These are phyloP conservation scores for Pancytospora epiphaga DNA, from an alignment of 371 early-diverging fungal genomes.

Conservation along the genomic window DNA sequence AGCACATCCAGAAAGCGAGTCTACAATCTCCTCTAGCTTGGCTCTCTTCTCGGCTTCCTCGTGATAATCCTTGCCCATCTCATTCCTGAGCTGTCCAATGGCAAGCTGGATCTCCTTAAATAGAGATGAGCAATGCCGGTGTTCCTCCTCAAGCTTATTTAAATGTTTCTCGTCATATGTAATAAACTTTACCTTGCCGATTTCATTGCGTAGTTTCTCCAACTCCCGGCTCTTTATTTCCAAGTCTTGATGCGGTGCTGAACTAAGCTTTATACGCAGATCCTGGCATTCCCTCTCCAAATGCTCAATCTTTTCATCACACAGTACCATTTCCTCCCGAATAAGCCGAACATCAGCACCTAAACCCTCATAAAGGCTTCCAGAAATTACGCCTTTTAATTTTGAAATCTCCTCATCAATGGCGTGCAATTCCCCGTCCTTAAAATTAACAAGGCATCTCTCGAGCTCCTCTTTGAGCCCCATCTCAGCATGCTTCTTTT, in stretches of 20 bases:
- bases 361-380: background rate
- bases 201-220: conserved; percentile 2
- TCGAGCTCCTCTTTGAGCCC: background rate
- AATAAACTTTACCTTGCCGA: conserved; percentile 11
- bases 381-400: conserved; percentile 15
- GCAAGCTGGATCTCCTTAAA: conserved; percentile 25
- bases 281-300: conserved; percentile 47
- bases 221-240: conserved; percentile 6
- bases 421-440: background rate
- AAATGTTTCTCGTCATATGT: conserved; percentile 19
- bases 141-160: conserved; percentile 15
- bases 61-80: conserved; percentile 47
- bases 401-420: conserved; percentile 12
- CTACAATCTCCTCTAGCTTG: conserved; percentile 34
- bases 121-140: conserved; percentile 6
- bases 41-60: conserved; percentile 40
- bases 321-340: conserved; percentile 5
- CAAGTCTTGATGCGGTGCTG: background rate
- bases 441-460: background rate
- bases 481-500: background rate
- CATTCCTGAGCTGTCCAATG: conserved; percentile 24
- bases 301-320: conserved; percentile 43
- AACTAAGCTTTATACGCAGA: conserved; percentile 26
- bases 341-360: background rate
- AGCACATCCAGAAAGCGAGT: conserved; percentile 1